Conservation (phyloP, 306 rosid species). For the Sesbania bispinosa region DNA sequence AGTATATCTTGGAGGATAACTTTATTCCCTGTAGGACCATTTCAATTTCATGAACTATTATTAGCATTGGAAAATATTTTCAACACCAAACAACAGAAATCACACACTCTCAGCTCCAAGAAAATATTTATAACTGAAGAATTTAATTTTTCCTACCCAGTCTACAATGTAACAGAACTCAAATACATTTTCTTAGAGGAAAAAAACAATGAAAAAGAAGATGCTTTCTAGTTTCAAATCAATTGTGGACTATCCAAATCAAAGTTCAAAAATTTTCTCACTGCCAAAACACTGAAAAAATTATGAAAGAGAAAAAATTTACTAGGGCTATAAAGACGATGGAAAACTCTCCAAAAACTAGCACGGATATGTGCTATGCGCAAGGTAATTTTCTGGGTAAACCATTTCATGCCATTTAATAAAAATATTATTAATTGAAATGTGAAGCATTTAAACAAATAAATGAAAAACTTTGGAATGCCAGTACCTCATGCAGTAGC, state of each 20-base stretch:
- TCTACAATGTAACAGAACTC: neutral
- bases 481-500: slow-evolving; percentile 41
- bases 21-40: too few relatives aligned
- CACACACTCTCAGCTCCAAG: too few relatives aligned
- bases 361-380: neutral
- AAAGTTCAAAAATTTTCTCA: too few relatives aligned
- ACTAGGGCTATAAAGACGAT: neutral
- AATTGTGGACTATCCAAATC: too few relatives aligned
- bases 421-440: neutral
- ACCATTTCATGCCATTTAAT: neutral
- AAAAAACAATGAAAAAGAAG: neutral
- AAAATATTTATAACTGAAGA: too few relatives aligned
- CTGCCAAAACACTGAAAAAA: too few relatives aligned
- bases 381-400: too few relatives aligned
- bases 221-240: neutral
- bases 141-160: neutral
- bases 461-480: neutral
- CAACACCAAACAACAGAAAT: too few relatives aligned
- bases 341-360: neutral
- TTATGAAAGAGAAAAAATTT: neutral
- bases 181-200: neutral
- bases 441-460: neutral
- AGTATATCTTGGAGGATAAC: too few relatives aligned
- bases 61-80: too few relatives aligned
- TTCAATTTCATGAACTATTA: too few relatives aligned